Evolutionary conservation across 1,284 basidiomycete species (phyloP).

Genomic region (Ustilago hordei): DNA sequence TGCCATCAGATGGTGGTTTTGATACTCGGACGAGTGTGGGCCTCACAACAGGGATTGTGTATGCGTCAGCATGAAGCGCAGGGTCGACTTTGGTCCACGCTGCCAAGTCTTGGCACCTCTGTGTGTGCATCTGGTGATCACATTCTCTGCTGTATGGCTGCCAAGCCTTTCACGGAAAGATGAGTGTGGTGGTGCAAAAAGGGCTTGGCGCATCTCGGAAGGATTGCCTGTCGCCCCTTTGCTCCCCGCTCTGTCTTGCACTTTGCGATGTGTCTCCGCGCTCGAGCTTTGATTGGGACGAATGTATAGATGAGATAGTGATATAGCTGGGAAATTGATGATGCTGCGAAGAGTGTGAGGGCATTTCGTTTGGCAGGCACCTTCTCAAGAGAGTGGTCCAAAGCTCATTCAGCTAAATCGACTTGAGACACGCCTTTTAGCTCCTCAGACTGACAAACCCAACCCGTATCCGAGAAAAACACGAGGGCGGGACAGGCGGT

Average conservation of each 20-base stretch:
- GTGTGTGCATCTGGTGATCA: neutral
- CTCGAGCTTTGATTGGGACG: neutral
- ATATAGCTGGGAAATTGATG: no score
- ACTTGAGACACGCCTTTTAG: neutral
- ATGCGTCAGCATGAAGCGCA: neutral
- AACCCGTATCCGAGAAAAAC: slow-evolving; percentile 13
- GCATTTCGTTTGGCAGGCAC: slow-evolving; percentile 5
- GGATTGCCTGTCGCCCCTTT: neutral
- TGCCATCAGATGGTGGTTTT: neutral
- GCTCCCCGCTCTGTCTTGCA: neutral
- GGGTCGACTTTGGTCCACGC: neutral
- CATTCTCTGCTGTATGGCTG: neutral
- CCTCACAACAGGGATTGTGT: neutral
- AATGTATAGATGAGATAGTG: no score
- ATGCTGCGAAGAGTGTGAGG: no score
- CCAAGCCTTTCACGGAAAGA: neutral
- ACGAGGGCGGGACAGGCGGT: slow-evolving; percentile 33
- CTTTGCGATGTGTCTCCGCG: neutral
- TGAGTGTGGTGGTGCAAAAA: slow-evolving; percentile 4
- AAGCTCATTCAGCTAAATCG: neutral
- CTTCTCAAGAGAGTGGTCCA: neutral
- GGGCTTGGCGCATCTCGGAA: slow-evolving; percentile 3
- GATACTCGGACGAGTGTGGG: neutral
- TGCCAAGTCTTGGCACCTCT: neutral
- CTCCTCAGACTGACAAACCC: no score